A percentile compares a stretch with the other conserved stretches of the same genome.
These are phyloP conservation scores for Leucaena leucocephala DNA, from an alignment of 306 rosid species.

Conservation along the genomic window DNA sequence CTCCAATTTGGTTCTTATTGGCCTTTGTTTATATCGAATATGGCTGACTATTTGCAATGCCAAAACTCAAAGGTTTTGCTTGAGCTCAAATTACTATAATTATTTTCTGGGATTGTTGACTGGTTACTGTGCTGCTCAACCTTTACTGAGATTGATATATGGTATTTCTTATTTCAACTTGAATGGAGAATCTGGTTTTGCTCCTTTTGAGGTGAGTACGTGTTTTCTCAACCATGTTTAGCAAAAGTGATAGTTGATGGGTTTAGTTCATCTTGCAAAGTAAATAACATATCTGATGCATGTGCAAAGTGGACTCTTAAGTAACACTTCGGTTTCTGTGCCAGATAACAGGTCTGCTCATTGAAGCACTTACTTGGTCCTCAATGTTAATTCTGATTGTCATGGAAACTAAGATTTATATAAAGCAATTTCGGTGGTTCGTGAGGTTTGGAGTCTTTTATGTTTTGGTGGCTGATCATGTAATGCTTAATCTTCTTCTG, in stretches of 20 bases:
- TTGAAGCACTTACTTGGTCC: constrained; percentile 72
- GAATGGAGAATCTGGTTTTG: constrained; percentile 47
- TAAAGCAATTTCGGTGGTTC: constrained; percentile 76
- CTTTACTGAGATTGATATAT: constrained; percentile 60
- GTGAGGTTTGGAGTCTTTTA: constrained; percentile 79
- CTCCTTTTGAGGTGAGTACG: constrained; percentile 81
- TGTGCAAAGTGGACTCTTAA: constrained; percentile 14
- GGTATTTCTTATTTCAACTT: constrained; percentile 61
- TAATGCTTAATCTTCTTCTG: constrained; percentile 65
- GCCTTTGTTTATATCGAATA: constrained; percentile 63
- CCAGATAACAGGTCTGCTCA: constrained; percentile 52
- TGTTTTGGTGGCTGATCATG: constrained; percentile 75
- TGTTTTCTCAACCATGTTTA: not conserved
- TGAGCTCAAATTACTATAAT: constrained; percentile 67
- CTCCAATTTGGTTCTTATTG: constrained; percentile 71
- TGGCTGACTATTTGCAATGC: constrained; percentile 58
- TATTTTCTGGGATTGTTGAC: constrained; percentile 58
- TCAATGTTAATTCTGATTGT: constrained; percentile 61
- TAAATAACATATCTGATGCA: not conserved
- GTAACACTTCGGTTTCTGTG: constrained; percentile 2
- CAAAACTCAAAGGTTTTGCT: constrained; percentile 54
- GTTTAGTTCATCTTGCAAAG: constrained; percentile 1
- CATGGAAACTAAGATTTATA: constrained; percentile 68
- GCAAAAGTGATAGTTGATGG: constrained; percentile 23
- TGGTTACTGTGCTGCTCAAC: constrained; percentile 62